Conservation (phyloP, 2,329 filamentous ascomycete genomes). For the Colletotrichum navitas region DNA sequence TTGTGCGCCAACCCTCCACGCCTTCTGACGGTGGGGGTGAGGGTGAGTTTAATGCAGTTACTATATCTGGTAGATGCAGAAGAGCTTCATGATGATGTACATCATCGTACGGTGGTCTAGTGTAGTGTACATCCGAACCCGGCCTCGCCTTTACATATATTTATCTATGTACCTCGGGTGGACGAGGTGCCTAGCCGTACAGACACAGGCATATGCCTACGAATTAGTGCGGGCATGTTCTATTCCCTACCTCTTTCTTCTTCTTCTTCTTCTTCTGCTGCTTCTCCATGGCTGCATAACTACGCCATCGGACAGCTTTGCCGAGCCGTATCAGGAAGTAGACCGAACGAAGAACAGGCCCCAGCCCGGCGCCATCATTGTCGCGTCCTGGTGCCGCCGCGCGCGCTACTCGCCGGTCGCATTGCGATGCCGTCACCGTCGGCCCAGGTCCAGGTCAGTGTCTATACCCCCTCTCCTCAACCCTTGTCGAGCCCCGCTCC, state of each 20-base stretch:
- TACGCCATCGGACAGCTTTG: conserved; percentile 33
- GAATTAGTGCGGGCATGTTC: background rate
- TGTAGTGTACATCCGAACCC: background rate
- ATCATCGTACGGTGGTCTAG: background rate
- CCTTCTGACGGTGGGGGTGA: conserved; percentile 3
- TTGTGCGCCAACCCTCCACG: conserved; percentile 9
- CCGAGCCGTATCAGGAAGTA: conserved; percentile 21
- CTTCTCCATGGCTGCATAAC: conserved; percentile 6
- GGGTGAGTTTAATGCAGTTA: background rate
- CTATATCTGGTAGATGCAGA: background rate
- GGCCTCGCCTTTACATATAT: background rate
- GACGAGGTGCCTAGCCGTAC: background rate
- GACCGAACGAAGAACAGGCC: conserved; percentile 11
- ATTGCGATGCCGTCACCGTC: conserved; percentile 39
- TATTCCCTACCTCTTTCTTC: background rate
- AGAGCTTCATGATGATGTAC: background rate
- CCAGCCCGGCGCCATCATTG: conserved; percentile 17
- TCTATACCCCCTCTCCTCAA: conserved; percentile 6
- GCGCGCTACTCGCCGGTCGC: conserved; percentile 26
- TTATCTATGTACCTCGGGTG: background rate
- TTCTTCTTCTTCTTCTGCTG: no score
- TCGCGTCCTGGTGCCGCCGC: conserved; percentile 23
- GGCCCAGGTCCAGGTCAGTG: background rate
- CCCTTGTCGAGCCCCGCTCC: background rate
- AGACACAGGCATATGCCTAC: background rate